Conservation (phyloP, 1,139 yeast species). For the Saccharomyces hybrid region DNA sequence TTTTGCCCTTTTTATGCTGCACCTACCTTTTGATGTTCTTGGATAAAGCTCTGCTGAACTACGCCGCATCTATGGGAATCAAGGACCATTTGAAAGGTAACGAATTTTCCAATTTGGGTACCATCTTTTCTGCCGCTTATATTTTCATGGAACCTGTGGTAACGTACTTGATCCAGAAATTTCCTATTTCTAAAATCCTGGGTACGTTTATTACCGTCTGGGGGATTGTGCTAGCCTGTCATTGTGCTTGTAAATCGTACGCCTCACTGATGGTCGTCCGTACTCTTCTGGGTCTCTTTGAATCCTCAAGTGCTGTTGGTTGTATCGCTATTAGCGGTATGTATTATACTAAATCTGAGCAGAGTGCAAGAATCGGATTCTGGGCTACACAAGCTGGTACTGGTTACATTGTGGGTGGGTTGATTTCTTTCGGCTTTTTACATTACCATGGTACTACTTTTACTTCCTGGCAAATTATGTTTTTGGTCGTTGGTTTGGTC, state of each 20-base stretch:
- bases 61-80: constrained; percentile 48
- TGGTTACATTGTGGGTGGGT: constrained; percentile 47
- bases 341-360: constrained; percentile 48
- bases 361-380: constrained; percentile 45
- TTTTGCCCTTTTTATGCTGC: constrained; percentile 41
- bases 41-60: constrained; percentile 43
- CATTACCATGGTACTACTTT: constrained; percentile 30
- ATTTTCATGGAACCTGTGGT: constrained; percentile 51
- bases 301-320: constrained; percentile 52
- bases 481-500: constrained; percentile 43
- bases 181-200: constrained; percentile 47
- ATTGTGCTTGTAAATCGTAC: constrained; percentile 42
- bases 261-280: constrained; percentile 46
- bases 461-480: constrained; percentile 45
- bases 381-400: constrained; percentile 42
- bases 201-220: constrained; percentile 41
- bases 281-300: constrained; percentile 48
- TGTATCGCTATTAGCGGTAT: constrained; percentile 50
- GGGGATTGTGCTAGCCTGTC: constrained; percentile 46
- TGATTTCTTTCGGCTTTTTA: constrained; percentile 46
- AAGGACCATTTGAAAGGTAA: constrained; percentile 36
- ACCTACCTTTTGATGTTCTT: constrained; percentile 44
- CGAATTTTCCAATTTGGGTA: constrained; percentile 49
- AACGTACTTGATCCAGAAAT: constrained; percentile 43
- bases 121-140: constrained; percentile 47